Evolutionary conservation across 768 basidiomycete genomes (phyloP), one percentile per base, ranked within the genome.

Genomic region (Termitomyces sp.): DNA sequence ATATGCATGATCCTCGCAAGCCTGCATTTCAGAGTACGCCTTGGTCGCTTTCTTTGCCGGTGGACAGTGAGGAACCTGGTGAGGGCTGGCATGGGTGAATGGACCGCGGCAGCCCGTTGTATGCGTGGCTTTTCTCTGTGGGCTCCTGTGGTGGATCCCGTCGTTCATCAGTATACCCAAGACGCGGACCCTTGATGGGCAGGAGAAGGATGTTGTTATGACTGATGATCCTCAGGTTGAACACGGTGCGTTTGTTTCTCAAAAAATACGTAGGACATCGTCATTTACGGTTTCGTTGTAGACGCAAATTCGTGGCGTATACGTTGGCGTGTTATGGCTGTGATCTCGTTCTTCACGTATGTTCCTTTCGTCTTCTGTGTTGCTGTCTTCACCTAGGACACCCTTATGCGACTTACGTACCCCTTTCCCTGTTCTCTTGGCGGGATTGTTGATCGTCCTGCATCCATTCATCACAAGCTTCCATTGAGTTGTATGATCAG

Each of bases 211-310:
- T 19, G 88, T 90, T 16, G 74, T 86, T 16, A 74, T 85, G 28
- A 72, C 90, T 47, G 88, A 90, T 64, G 88, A 91, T 69, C 89
- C 89, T 27, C 89, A 91, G 66, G 79, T 90, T 54, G 89, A 91
- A 65, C 79, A 80, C 65, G 85, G 89, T 90, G 62, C 64, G 86
- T 72, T 23, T 39, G 28, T 56, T 37, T 19, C 3, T 51, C 6
- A 1, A 6, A 37, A 37, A 5, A 17, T 5, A 6, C 28, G 8
- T 46, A 40, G 25, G 21, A 17, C 3, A 37, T 16, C 30, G 19
- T 37, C 17, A 16, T 39, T 39, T 14, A n/a, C 3, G 49, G 17
- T 19, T 23, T 19, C 16, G 43, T 27, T 57, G 7, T 61, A 91
- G 89, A 91, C 67, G 86, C 88, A 10, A 79, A 75, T 63, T 79